Conservation (phyloP, 2,329 filamentous ascomycete genomes). For the Zalaria obscura region DNA sequence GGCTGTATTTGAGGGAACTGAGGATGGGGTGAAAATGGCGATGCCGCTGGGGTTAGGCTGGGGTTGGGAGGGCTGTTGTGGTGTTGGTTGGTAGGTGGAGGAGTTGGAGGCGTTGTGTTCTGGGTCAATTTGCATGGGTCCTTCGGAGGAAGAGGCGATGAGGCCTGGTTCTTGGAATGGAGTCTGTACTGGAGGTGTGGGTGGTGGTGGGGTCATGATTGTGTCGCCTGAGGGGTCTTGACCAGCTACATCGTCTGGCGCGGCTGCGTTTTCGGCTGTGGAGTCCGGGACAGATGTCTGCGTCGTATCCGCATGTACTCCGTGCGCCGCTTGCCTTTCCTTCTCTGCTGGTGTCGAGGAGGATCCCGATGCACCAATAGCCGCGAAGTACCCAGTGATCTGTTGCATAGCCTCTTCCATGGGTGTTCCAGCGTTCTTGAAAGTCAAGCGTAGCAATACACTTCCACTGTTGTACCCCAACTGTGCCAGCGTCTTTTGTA, state of each 20-base stretch:
- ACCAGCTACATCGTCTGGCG: constrained; percentile 10
- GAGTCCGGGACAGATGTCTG: constrained; percentile 11
- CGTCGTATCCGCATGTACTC: constrained; percentile 12
- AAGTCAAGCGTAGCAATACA: constrained; percentile 63
- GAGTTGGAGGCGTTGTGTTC: constrained; percentile 2
- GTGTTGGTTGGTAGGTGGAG: background rate
- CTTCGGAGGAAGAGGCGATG: constrained; percentile 14
- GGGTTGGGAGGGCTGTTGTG: constrained; percentile 2
- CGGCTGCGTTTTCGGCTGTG: constrained; percentile 10
- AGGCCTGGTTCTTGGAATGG: constrained; percentile 7
- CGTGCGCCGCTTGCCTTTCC: constrained; percentile 11
- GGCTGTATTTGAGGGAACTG: constrained; percentile 43
- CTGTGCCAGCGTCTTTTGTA: constrained; percentile 80
- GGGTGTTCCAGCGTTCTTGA: constrained; percentile 61
- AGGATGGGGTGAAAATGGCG: constrained; percentile 60
- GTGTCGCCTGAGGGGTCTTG: constrained; percentile 13
- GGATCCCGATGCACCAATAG: constrained; percentile 16
- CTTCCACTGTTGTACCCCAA: constrained; percentile 77
- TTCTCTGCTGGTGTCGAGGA: constrained; percentile 24
- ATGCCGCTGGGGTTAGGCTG: constrained; percentile 7
- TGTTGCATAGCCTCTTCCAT: constrained; percentile 74
- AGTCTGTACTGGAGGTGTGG: constrained; percentile 8
- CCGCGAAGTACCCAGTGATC: constrained; percentile 62
- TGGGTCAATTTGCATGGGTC: constrained; percentile 5
- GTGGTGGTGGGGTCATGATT: constrained; percentile 10